Base-by-base conservation (phyloP, 1,139 yeast species). In the Geotrichum bryndzae region DNA sequence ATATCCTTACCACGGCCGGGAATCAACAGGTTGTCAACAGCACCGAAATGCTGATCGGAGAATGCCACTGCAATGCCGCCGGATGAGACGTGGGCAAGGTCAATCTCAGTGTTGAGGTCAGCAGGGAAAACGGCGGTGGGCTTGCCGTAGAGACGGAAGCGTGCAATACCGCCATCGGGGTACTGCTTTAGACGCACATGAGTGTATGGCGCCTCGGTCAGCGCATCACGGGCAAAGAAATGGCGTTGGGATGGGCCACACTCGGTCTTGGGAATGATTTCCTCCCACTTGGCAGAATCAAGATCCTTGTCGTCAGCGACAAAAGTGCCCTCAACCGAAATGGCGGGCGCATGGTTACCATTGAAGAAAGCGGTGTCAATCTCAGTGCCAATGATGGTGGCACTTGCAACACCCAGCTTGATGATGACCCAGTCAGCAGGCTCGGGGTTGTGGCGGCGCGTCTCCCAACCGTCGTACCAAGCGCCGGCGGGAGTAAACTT, bases 401-500 rank as follows among this genome's bases (percentile, higher is more conserved):
- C 97, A 52, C 90, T 83, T 8, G 90, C 79, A 18, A 92, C 97
- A 13, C 98, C 98, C 71, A 90, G 79, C 73, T 84, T 82, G 74
- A 92, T 77, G 51, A 89, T 79, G 35, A 88, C 97, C 88, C 92
- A 91, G 71, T 92, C 98, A 53, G 90, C 88, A 62, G 85, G 90
- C 64, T 80, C 87, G 1, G 84, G 76, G 74, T 92, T 92, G 79
- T 92, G 98, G 76, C 98, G 83, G 73, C 97, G 82, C 27, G 98
- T 91, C 75, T 92, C 98, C 98, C 98, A 92, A 18, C 98, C 98
- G 69, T 92, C 98, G 72, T 89, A 92, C 97, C 97, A 91, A 5
- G 96, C 96, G 60, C 98, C 98, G 3, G 92, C 84, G 66, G 84
- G 87, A 3, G 88, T 84, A 75, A 90, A 92, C 69, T 82, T 80